phyloP scores from a whole-genome alignment of 73 alveolate species.

The Durusdinium trenchii region DNA sequence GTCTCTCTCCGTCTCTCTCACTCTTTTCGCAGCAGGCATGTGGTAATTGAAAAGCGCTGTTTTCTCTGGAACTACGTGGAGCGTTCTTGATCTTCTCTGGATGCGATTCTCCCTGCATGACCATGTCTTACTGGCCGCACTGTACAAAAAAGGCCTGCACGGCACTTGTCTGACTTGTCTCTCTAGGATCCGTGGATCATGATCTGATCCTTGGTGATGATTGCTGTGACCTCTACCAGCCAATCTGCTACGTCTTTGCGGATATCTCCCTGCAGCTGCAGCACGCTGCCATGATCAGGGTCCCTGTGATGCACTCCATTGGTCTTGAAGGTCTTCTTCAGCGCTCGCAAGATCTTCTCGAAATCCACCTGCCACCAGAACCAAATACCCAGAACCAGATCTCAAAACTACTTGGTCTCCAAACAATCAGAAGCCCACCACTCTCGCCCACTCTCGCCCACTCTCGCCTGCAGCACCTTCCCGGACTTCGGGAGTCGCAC shows the following conservation, averaged over 20 bases:
- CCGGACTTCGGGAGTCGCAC: slow-evolving; percentile 57
- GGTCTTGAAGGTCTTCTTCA: slow-evolving; percentile 94
- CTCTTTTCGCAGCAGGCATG: too few relatives aligned
- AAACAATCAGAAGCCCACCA: neutral
- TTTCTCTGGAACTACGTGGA: too few relatives aligned
- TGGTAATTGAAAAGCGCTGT: too few relatives aligned
- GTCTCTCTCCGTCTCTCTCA: too few relatives aligned
- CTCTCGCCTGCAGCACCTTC: slow-evolving; percentile 65
- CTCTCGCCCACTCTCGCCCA: neutral
- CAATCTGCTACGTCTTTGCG: slow-evolving; percentile 90
- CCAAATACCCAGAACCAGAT: too few relatives aligned
- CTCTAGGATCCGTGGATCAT: slow-evolving; percentile 91
- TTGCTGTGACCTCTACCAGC: slow-evolving; percentile 81
- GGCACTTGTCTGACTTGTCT: too few relatives aligned
- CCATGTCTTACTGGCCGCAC: too few relatives aligned
- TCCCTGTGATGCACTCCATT: slow-evolving; percentile 79
- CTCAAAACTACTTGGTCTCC: neutral
- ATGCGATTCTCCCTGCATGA: too few relatives aligned
- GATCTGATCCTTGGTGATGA: slow-evolving; percentile 85
- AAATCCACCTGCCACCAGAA: too few relatives aligned
- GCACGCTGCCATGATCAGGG: slow-evolving; percentile 90
- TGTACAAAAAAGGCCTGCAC: too few relatives aligned
- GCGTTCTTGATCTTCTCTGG: too few relatives aligned
- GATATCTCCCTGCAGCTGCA: slow-evolving; percentile 95
- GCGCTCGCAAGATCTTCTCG: slow-evolving; percentile 61